phyloP scores from a whole-genome alignment of 2,329 filamentous ascomycete species.

The Pseudogymnoascus sp. region DNA sequence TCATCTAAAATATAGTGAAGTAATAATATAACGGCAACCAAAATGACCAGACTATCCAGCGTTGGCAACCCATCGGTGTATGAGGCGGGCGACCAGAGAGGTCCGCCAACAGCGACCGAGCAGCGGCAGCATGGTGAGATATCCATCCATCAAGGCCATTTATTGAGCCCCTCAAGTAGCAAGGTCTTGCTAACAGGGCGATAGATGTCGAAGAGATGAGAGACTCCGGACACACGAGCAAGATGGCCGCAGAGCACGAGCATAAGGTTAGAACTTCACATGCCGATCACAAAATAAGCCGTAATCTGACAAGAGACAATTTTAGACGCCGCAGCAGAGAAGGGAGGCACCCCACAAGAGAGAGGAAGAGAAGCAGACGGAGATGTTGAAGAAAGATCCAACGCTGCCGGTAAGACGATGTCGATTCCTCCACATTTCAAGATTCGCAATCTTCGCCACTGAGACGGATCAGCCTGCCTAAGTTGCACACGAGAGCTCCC shows the following conservation, averaged over 20 bases:
- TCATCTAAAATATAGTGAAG: neutral
- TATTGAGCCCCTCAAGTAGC: slow-evolving; percentile 52
- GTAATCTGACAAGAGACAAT: neutral
- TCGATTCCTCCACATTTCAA: slow-evolving; percentile 24
- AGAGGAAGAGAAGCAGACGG: slow-evolving; percentile 25
- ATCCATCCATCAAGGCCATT: slow-evolving; percentile 63
- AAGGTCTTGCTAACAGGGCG: slow-evolving; percentile 46
- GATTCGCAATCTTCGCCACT: neutral
- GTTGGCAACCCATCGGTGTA: slow-evolving; percentile 61
- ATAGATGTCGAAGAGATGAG: neutral
- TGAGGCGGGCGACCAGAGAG: slow-evolving; percentile 70
- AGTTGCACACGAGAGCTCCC: neutral
- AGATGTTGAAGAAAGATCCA: slow-evolving; percentile 38
- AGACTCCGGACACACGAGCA: slow-evolving; percentile 44
- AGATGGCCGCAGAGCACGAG: slow-evolving; percentile 57
- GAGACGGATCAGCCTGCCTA: neutral
- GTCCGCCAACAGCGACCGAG: slow-evolving; percentile 42
- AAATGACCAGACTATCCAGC: slow-evolving; percentile 19
- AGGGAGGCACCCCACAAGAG: slow-evolving; percentile 38
- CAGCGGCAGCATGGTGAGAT: slow-evolving; percentile 44
- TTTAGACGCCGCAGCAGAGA: slow-evolving; percentile 22
- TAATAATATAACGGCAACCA: neutral
- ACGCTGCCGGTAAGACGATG: slow-evolving; percentile 43
- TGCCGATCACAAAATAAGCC: neutral
- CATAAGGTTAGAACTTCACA: slow-evolving; percentile 33